phyloP scores from a whole-genome alignment of 192 early-diverging fungal species.

The Gamsiella multidivaricata region DNA sequence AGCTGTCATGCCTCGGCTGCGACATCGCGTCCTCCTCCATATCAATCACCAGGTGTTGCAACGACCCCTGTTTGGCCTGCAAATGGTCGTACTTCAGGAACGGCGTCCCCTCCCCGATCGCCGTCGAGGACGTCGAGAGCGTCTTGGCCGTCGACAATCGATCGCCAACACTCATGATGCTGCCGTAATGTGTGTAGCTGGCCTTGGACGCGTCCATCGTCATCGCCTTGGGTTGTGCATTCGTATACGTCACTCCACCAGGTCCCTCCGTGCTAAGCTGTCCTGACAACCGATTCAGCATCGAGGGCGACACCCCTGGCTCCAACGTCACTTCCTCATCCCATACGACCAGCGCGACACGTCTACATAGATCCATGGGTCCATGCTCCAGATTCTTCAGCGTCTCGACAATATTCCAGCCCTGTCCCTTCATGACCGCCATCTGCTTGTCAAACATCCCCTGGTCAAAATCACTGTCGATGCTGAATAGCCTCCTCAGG shows the following conservation, averaged over 20 bases:
- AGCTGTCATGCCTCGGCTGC: slow-evolving; percentile 25
- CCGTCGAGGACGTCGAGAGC: slow-evolving; percentile 33
- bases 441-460: slow-evolving; percentile 86
- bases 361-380: slow-evolving; percentile 63
- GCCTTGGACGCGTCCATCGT: slow-evolving; percentile 24
- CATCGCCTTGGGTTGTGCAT: slow-evolving; percentile 30
- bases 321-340: slow-evolving; percentile 60
- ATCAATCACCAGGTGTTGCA: slow-evolving; percentile 16
- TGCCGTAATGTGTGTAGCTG: slow-evolving; percentile 31
- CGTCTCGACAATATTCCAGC: slow-evolving; percentile 82
- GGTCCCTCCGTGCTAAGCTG: not conserved
- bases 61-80: not conserved
- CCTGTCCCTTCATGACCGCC: slow-evolving; percentile 87
- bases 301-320: not conserved
- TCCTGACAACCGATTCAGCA: not conserved
- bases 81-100: not conserved
- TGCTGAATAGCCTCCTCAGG: slow-evolving; percentile 70
- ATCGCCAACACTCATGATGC: slow-evolving; percentile 6
- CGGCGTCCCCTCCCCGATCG: slow-evolving; percentile 8
- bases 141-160: slow-evolving; percentile 19
- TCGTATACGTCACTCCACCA: slow-evolving; percentile 21
- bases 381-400: slow-evolving; percentile 67
- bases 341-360: slow-evolving; percentile 59
- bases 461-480: slow-evolving; percentile 84
- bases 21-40: not conserved